Conservation (phyloP, 2,329 filamentous ascomycete genomes). For the Colletotrichum tamarilloi region DNA sequence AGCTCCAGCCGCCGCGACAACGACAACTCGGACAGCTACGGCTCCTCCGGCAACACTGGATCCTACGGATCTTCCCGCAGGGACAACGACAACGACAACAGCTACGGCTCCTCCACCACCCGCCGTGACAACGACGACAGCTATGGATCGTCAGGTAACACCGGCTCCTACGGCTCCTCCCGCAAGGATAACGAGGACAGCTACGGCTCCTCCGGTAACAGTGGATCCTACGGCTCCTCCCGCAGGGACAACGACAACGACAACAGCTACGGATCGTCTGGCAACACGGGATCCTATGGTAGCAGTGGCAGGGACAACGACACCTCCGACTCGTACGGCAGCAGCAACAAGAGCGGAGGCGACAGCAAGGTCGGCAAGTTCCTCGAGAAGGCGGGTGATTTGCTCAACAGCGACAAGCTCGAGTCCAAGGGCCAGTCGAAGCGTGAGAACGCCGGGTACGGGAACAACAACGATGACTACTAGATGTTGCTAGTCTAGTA, state of each 20-base stretch:
- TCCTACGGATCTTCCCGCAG: constrained; percentile 39
- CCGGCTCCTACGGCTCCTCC: background rate
- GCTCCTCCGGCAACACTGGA: constrained; percentile 37
- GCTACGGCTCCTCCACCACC: constrained; percentile 36
- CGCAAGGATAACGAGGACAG: constrained; percentile 38
- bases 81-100: constrained; percentile 28
- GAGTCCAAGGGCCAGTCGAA: constrained; percentile 61
- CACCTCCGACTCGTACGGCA: constrained; percentile 38
- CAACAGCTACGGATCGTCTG: constrained; percentile 35
- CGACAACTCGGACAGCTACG: constrained; percentile 32
- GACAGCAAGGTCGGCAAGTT: constrained; percentile 66
- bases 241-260: constrained; percentile 39
- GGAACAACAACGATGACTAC: constrained; percentile 38
- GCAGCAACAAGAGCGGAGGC: constrained; percentile 34
- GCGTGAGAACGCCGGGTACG: constrained; percentile 54
- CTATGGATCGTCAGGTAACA: background rate
- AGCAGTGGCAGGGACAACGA: constrained; percentile 33
- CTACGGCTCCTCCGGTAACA: constrained; percentile 39
- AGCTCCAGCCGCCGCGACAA: constrained; percentile 36
- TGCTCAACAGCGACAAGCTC: constrained; percentile 59
- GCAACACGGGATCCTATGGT: constrained; percentile 37
- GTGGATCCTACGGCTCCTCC: constrained; percentile 36
- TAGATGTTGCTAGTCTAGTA: background rate
- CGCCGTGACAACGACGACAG: constrained; percentile 42
- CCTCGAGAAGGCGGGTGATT: constrained; percentile 66